Evolutionary conservation across 1,284 basidiomycete genomes (phyloP).

Genomic region (Trametes pubescens): DNA sequence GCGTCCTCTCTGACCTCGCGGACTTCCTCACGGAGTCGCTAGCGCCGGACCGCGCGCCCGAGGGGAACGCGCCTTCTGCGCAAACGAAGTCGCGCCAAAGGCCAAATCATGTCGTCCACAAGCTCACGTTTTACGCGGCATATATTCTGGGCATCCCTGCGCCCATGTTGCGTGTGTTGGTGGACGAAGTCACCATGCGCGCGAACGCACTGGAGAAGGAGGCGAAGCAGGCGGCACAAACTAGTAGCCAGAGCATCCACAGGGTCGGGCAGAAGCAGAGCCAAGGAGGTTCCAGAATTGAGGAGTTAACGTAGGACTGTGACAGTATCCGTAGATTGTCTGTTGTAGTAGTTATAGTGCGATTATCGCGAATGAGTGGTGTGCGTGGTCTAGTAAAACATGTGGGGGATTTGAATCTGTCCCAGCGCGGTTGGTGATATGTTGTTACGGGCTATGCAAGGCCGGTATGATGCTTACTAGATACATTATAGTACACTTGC

Average conservation of each 20-base stretch:
- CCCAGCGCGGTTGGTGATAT: too few relatives aligned
- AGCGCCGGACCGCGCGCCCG: background rate
- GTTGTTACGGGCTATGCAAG: too few relatives aligned
- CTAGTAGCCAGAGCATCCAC: background rate
- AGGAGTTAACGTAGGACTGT: conserved; percentile 16
- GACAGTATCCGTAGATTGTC: background rate
- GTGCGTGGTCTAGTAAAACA: background rate
- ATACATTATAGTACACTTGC: background rate
- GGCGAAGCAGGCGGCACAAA: conserved; percentile 8
- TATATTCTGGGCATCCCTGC: conserved; percentile 55
- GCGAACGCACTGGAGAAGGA: conserved; percentile 38
- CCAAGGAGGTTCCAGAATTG: conserved; percentile 15
- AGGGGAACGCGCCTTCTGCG: background rate
- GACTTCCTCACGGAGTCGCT: conserved; percentile 44
- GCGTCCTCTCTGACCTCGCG: conserved; percentile 62
- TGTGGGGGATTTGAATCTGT: too few relatives aligned
- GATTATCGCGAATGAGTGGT: background rate
- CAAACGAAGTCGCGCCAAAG: conserved; percentile 27
- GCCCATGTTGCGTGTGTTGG: conserved; percentile 47
- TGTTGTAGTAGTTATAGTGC: background rate
- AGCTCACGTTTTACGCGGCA: conserved; percentile 66
- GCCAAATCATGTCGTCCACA: conserved; percentile 56
- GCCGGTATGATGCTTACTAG: too few relatives aligned
- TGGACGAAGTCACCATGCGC: conserved; percentile 48
- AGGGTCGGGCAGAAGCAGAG: background rate